Evolutionary conservation across 75 land plant genomes (phyloP), one percentile per base, ranked within the genome.

Genomic region (Selaginella moellendorffii): DNA sequence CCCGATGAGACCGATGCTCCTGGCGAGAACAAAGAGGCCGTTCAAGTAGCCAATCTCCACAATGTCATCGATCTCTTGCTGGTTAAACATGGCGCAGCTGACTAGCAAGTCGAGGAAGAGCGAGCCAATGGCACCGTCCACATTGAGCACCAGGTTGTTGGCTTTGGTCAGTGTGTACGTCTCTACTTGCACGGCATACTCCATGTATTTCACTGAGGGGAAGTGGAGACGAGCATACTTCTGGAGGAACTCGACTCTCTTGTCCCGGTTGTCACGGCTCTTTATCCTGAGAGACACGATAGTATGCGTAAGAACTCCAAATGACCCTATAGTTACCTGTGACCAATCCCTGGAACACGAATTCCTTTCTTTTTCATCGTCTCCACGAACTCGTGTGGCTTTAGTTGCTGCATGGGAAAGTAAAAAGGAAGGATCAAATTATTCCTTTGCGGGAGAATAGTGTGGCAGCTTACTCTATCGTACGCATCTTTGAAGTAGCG

Each of bases 1-100:
- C 95, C 99, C 99, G 67, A 93, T 93, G 29, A 93, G 77, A 72
- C 99, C 99, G 61, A 93, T 89, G 51, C 97, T 83, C n/a, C 99
- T 84, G 0, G 99, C 99, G 46, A 93, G 75, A 0, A 93, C 99
- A 70, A 93, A 93, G 30, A 89, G 90, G 0, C 99, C 99, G 72
- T 93, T 93, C 14, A 93, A 74, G 68, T 93, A 93, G 10, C 99
- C 96, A 61, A 93, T 93, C 73, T 78, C 87, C 1, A 93, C 81
- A 53, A 93, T 89, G 67, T 93, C 99, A 69, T 83, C 90, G 64
- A 86, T 86, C 64, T 93, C 99, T 66, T 73, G 96, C 65, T 89
- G 88, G 68, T 66, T 83, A 78, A 93, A 93, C 99, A 93, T 89
- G 64, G 83, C 84, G 74, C 87, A 83, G 42, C 87, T 83, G 24